Conservation (phyloP, 306 rosid genomes). For the Quercus suber region DNA sequence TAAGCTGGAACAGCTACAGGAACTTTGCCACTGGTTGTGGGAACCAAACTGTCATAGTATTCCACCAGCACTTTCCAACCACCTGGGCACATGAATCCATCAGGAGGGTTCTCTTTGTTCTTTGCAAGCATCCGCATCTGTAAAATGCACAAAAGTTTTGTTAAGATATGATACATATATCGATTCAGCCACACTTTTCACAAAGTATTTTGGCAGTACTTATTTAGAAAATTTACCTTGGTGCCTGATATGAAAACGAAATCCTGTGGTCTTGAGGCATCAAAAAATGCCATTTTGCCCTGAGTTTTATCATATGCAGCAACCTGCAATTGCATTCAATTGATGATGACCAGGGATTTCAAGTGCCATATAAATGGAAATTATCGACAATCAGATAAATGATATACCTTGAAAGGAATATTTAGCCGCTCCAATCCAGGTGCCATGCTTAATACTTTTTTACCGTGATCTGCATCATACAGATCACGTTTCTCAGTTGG, state of each 20-base stretch:
- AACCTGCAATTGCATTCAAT: slow-evolving; percentile 52
- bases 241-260: slow-evolving; percentile 97
- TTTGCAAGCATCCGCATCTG: slow-evolving; percentile 95
- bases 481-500: slow-evolving; percentile 86
- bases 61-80: slow-evolving; percentile 96
- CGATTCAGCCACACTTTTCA: not conserved
- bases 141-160: slow-evolving; percentile 3
- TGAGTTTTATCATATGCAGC: slow-evolving; percentile 96
- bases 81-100: slow-evolving; percentile 97
- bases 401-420: slow-evolving; percentile 87
- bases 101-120: slow-evolving; percentile 94
- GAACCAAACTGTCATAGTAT: slow-evolving; percentile 78
- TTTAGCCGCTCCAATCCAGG: slow-evolving; percentile 94
- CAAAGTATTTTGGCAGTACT: not conserved
- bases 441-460: slow-evolving; percentile 97
- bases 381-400: not conserved
- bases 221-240: slow-evolving; percentile 53
- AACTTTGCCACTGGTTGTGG: slow-evolving; percentile 47
- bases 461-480: slow-evolving; percentile 98
- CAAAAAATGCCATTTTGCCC: slow-evolving; percentile 98
- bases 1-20: slow-evolving; percentile 78
- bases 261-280: slow-evolving; percentile 88
- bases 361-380: not conserved
- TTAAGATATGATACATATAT: not conserved
- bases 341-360: slow-evolving; percentile 11